Percentiles rank a stretch among this genome's conserved stretches.
These are phyloP conservation scores for Synchytrium microbalum DNA, from an alignment of 371 early-diverging fungal genomes.

Conservation along the genomic window DNA sequence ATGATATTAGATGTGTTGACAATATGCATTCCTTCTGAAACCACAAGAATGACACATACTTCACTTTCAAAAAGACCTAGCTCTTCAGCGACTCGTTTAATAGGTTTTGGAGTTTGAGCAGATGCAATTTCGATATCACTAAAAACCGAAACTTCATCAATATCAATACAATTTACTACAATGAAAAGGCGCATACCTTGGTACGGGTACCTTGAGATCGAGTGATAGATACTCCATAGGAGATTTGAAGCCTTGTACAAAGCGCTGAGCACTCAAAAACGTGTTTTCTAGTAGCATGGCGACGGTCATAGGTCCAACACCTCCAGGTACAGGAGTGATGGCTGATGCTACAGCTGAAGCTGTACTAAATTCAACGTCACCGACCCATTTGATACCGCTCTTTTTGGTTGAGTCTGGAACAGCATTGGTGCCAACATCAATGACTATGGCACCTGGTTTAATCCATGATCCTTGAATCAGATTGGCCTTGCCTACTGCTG, in stretches of 20 bases:
- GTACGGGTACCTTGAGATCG: conserved; percentile 65
- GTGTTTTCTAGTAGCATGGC: conserved; percentile 89
- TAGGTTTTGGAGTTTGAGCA: conserved; percentile 76
- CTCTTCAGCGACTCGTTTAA: conserved; percentile 72
- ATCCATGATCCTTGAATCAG: conserved; percentile 84
- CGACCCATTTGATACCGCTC: conserved; percentile 80
- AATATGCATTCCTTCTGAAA: conserved; percentile 14
- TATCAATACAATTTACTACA: no score
- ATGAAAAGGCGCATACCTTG: conserved; percentile 32
- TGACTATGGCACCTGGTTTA: conserved; percentile 82
- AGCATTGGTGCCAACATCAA: conserved; percentile 92
- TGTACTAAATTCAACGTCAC: conserved; percentile 79
- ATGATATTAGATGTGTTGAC: background rate
- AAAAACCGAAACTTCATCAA: background rate
- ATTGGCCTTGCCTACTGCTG: conserved; percentile 74
- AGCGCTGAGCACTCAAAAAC: conserved; percentile 63
- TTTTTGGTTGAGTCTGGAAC: conserved; percentile 76
- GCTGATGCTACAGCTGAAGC: conserved; percentile 60
- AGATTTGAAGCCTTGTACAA: conserved; percentile 48
- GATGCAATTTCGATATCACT: conserved; percentile 90
- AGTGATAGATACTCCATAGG: conserved; percentile 57
- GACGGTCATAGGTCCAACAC: conserved; percentile 96
- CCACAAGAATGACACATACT: conserved; percentile 23
- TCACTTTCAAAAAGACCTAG: conserved; percentile 65
- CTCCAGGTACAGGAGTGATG: conserved; percentile 94